Evolutionary conservation across 495 filamentous ascomycete genomes (phyloP).

Genomic region (Recurvomyces mirabilis): DNA sequence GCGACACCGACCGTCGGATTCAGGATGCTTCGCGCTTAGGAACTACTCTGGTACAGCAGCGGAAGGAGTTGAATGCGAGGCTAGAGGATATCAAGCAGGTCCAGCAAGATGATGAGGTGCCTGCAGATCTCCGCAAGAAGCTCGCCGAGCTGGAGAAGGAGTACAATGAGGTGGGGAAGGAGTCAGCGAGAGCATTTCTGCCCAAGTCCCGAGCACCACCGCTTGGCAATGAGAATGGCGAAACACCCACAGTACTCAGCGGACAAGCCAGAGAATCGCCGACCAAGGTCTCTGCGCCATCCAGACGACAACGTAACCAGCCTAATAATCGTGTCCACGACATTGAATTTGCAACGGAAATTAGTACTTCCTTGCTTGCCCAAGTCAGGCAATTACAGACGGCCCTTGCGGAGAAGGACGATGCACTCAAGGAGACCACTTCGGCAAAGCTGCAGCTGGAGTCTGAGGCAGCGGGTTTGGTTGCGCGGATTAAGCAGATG

Average conservation of each 20-base stretch:
- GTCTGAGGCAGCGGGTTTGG: conserved; percentile 65
- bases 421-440: conserved; percentile 61
- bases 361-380: conserved; percentile 76
- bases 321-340: conserved; percentile 75
- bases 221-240: no score
- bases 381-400: conserved; percentile 84
- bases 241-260: conserved; percentile 70
- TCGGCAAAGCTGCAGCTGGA: conserved; percentile 68
- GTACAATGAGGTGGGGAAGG: conserved; percentile 86
- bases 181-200: conserved; percentile 79
- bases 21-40: conserved; percentile 84
- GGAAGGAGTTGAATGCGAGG: conserved; percentile 64
- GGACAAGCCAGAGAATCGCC: conserved; percentile 78
- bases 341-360: conserved; percentile 92
- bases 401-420: conserved; percentile 74
- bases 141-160: conserved; percentile 82
- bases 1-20: conserved; percentile 80
- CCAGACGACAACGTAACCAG: conserved; percentile 81
- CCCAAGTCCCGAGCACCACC: conserved; percentile 65
- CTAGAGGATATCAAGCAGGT: conserved; percentile 64
- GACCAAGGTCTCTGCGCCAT: conserved; percentile 71
- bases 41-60: conserved; percentile 72
- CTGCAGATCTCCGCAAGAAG: conserved; percentile 70
- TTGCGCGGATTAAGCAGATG: conserved; percentile 63
- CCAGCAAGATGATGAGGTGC: conserved; percentile 66